Evolutionary conservation across 306 rosid genomes (phyloP).

Genomic region (Dryas alaskensis): DNA sequence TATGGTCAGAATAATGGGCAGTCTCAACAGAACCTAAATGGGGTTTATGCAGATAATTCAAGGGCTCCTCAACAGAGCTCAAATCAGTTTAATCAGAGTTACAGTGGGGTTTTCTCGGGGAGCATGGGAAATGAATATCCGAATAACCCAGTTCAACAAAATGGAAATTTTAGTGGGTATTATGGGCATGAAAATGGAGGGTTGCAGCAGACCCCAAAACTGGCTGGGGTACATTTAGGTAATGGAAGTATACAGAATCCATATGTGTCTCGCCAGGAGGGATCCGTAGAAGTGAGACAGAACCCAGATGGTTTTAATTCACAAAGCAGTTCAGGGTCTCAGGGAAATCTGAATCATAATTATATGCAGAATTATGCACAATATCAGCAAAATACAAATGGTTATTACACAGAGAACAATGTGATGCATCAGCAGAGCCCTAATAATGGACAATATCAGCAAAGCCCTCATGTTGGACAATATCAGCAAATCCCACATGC

Average conservation of each 20-base stretch:
- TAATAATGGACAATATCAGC: constrained; percentile 3
- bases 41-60: constrained; percentile 11
- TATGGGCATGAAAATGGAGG: constrained; percentile 27
- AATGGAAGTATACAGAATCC: constrained; percentile 23
- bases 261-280: constrained; percentile 23
- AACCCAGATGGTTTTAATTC: constrained; percentile 23
- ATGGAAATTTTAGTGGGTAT: constrained; percentile 24
- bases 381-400: constrained; percentile 26
- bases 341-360: constrained; percentile 24
- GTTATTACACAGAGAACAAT: constrained; percentile 17
- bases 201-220: constrained; percentile 19
- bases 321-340: constrained; percentile 34
- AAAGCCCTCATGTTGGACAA: not conserved
- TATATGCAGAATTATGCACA: constrained; percentile 19
- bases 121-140: constrained; percentile 4
- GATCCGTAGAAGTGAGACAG: constrained; percentile 30
- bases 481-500: constrained; percentile 28
- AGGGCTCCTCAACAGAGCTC: constrained; percentile 12
- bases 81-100: not conserved
- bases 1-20: constrained; percentile 26
- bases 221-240: constrained; percentile 8
- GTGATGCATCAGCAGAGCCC: constrained; percentile 18
- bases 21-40: constrained; percentile 15
- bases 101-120: constrained; percentile 8
- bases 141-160: constrained; percentile 12